Conservation (phyloP, 2,329 filamentous ascomycete species). For the Pseudogymnoascus verrucosus region DNA sequence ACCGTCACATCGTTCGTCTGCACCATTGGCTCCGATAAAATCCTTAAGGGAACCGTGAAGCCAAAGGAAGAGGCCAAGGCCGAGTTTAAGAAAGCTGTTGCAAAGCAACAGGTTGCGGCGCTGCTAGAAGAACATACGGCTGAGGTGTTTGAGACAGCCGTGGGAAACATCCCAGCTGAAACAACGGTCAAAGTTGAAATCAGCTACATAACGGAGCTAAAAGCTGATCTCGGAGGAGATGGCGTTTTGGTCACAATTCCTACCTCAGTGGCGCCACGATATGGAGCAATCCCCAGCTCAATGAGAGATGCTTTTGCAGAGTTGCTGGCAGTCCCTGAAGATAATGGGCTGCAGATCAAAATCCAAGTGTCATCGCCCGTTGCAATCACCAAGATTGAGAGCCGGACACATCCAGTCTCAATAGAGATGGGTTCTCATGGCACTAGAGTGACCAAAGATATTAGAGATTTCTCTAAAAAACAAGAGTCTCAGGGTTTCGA, state of each 20-base stretch:
- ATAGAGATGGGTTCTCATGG: conserved; percentile 11
- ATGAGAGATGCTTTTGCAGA: background rate
- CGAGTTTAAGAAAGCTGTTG: conserved; percentile 51
- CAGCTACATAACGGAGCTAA: conserved; percentile 61
- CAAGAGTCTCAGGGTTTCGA: conserved; percentile 1
- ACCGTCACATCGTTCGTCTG: conserved; percentile 62
- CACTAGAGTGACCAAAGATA: conserved; percentile 9
- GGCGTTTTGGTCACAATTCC: conserved; percentile 63
- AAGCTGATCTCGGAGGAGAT: conserved; percentile 58
- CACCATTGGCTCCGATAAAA: conserved; percentile 46
- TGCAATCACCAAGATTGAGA: conserved; percentile 11
- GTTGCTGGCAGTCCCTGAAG: background rate
- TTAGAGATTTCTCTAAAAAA: conserved; percentile 9
- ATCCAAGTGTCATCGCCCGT: conserved; percentile 11
- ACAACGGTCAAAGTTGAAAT: conserved; percentile 52
- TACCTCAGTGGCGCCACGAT: conserved; percentile 58
- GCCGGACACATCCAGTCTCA: conserved; percentile 10
- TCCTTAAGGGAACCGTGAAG: conserved; percentile 58
- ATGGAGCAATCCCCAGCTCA: conserved; percentile 41
- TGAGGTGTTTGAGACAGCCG: conserved; percentile 55
- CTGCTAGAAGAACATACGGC: conserved; percentile 52
- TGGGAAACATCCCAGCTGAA: conserved; percentile 58
- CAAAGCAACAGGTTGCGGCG: conserved; percentile 52
- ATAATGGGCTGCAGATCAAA: conserved; percentile 11
- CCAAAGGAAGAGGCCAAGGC: conserved; percentile 53